Percentiles rank a stretch among this genome's conserved stretches.
Evolutionary conservation across 768 basidiomycete species (phyloP).

Genomic region (Pilatotrama ljubarskyi): DNA sequence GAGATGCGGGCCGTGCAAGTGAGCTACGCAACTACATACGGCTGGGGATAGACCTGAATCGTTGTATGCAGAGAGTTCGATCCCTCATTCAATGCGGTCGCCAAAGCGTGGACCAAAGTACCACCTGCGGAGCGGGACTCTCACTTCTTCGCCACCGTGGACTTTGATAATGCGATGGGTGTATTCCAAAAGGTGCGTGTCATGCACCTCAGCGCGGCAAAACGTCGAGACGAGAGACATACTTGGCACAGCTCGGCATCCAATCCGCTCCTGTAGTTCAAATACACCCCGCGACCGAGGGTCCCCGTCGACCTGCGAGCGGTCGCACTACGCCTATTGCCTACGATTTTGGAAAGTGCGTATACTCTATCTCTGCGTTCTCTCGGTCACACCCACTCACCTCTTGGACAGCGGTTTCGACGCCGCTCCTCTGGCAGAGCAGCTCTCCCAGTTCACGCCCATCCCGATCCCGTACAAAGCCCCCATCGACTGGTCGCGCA

Average conservation of each 20-base stretch:
- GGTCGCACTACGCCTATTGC: constrained; percentile 57
- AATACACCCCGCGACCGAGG: constrained; percentile 71
- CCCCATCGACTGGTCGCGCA: constrained; percentile 72
- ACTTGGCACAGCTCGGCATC: constrained; percentile 65
- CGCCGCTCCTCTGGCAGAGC: constrained; percentile 71
- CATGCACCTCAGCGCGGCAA: not conserved
- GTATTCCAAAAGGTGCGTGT: constrained; percentile 78
- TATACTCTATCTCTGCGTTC: not conserved
- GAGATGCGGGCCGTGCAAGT: constrained; percentile 93
- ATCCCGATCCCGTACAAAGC: constrained; percentile 78
- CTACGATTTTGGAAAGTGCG: constrained; percentile 80
- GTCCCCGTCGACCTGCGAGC: constrained; percentile 60
- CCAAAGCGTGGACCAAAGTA: constrained; percentile 76
- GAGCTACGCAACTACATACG: constrained; percentile 29
- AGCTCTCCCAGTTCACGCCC: constrained; percentile 74
- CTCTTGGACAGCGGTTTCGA: constrained; percentile 73
- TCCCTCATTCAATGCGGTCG: constrained; percentile 78
- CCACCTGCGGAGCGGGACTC: constrained; percentile 61
- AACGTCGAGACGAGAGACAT: too few species aligned
- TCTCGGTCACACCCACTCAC: not conserved
- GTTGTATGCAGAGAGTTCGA: constrained; percentile 69
- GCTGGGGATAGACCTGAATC: not conserved
- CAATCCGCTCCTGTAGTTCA: constrained; percentile 82
- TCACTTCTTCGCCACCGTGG: constrained; percentile 92
- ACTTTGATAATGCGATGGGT: constrained; percentile 75